Conservation (phyloP, 768 basidiomycete genomes). For the Mycena vulgaris region DNA sequence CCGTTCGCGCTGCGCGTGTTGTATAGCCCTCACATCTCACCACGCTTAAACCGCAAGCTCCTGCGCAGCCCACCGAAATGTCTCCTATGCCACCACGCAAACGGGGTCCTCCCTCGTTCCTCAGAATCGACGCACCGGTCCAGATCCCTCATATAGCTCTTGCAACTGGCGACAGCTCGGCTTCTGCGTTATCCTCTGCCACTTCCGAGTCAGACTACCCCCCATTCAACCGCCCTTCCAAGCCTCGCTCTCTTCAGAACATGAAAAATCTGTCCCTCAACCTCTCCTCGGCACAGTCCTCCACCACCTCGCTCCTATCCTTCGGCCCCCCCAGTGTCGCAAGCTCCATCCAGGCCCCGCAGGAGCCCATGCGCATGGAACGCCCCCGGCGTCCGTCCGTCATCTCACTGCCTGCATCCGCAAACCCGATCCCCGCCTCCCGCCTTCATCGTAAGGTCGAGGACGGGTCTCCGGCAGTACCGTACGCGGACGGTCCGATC, state of each 20-base stretch:
- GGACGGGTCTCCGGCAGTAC: slow-evolving; percentile 71
- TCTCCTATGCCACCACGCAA: slow-evolving; percentile 58
- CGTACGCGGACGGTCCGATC: slow-evolving; percentile 86
- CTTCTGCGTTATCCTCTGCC: slow-evolving; percentile 68
- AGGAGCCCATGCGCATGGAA: slow-evolving; percentile 47
- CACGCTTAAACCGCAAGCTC: slow-evolving; percentile 54
- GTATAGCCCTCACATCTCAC: slow-evolving; percentile 36
- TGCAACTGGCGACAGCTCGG: slow-evolving; percentile 59
- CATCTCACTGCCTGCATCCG: slow-evolving; percentile 72
- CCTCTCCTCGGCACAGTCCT: slow-evolving; percentile 74
- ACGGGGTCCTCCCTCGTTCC: slow-evolving; percentile 61
- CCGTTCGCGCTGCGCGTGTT: slow-evolving; percentile 62
- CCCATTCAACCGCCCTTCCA: slow-evolving; percentile 59
- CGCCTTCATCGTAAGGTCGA: slow-evolving; percentile 77
- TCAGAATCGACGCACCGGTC: slow-evolving; percentile 69
- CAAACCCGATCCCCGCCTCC: slow-evolving; percentile 65
- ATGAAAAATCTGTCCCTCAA: slow-evolving; percentile 85
- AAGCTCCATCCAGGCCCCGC: slow-evolving; percentile 51
- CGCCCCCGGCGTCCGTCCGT: slow-evolving; percentile 78
- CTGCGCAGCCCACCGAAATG: slow-evolving; percentile 44
- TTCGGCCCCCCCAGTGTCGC: slow-evolving; percentile 51
- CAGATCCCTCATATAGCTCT: slow-evolving; percentile 65
- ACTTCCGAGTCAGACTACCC: slow-evolving; percentile 66
- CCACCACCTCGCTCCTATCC: slow-evolving; percentile 66
- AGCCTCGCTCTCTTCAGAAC: slow-evolving; percentile 69